Base-by-base conservation (phyloP, 1,284 basidiomycete genomes). In the Ustilago lituana region DNA sequence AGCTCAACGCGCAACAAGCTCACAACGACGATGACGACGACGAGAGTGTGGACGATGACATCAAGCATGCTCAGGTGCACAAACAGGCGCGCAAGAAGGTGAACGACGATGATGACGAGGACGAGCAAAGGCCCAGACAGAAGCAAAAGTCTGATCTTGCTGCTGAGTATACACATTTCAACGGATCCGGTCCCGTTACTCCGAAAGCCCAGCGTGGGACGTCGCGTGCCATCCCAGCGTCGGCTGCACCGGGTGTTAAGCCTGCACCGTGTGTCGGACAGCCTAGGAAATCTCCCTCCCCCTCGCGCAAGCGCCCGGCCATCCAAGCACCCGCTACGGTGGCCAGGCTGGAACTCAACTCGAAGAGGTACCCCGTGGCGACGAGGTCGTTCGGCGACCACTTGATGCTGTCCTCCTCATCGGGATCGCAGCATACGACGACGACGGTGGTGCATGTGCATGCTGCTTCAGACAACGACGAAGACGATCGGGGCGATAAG, bases 191-290 rank as follows among this genome's bases (percentile, higher is more conserved):
- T 8, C 68, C 73, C 1, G 44, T 49, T 1, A 70, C 66, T 3
- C 71, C 68, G 0, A 54, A 35, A 5, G 51, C 62, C 20, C 55
- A 51, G 23, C 47, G 60, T 19, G 57, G 51, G 22, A 15, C 19
- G 5, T 44, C 41, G 12, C 43, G 35, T 17, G 45, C 29, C 12
- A 41, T 46, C 1, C 39, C 64, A 27, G 46, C 54, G 5, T 50
- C 58, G 3, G 55, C 62, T 5, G 58, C 68, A 4, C 67, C 71
- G 2, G 57, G 46, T 2, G 46, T 64, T 33, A 82, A 82, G 53
- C 79, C 80, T 6, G 76, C 79, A 12, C 80, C 80, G 0, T 75
- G 73, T 29, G 80, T 82, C 4, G 80, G 80, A 2, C 80, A 82
- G 46, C 80, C 80, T 12, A 58, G 80, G 32, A 82, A 82, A 44